Base-by-base conservation (phyloP, 2,329 filamentous ascomycete genomes). In the Dactylellina haptotyla region DNA sequence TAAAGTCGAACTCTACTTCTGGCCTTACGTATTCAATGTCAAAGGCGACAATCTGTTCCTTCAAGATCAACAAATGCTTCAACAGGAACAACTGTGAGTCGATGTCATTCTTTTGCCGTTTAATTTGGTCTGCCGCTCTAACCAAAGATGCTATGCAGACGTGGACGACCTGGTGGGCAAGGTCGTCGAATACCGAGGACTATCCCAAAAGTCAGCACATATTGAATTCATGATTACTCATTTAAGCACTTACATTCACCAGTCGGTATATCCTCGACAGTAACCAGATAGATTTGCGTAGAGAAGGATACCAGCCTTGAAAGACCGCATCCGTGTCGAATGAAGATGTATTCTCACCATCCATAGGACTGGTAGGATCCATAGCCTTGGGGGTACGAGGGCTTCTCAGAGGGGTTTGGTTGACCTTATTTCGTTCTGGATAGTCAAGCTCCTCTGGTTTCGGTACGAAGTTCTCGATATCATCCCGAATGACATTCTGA, bases 31-130 rank as follows among this genome's bases (percentile, higher is more conserved):
- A 90, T 79, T 90, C 93, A 76, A 99, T 97, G 82, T 99, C 95
- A 75, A 99, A 93, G 8, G 93, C 93, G 25, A 99, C 89, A 57
- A 99, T 90, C 80, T 97, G 92, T 79, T 97, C 96, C 81, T 98
- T 98, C 57, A 99, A 87, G 54, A 97, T 89, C 54, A 99, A 89
- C 1, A 99, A 86, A 80, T 99, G 97, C 77, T 94, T 95, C 78
- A 99, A 89, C 79, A 97, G 89, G 81, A 99, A 99, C 3, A 99
- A 85, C 77, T 97, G 91, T 0, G 90, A 87, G 79, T 98, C 93
- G 4, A 89, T 85, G 1, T 87, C 85, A 79, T 20, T 85, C 84
- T 64, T 81, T 79, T 76, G 72, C 84, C 85, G 75, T 87, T 87
- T 34, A 85, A 85, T 64, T 88, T 86, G 76, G 96, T 89, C 72